These are phyloP conservation scores for Vigna reflexopilosa DNA, from an alignment of 306 rosid genomes.

Conservation along the genomic window DNA sequence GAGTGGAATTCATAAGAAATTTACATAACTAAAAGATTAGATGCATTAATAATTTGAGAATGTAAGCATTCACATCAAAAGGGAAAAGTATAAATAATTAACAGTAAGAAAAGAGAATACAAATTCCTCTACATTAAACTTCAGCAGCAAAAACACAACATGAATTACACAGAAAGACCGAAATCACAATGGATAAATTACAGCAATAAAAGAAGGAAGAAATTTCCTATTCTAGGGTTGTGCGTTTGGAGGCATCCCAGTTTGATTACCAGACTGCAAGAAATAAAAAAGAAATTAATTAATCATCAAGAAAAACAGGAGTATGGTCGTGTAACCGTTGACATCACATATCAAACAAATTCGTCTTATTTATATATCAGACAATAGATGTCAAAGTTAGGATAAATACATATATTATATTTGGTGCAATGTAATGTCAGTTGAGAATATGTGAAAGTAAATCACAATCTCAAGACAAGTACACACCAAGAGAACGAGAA, in stretches of 20 bases:
- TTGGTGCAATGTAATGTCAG: background rate
- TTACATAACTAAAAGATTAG: too few species aligned
- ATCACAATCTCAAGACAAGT: background rate
- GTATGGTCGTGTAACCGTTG: background rate
- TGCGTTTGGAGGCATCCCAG: slow-evolving; percentile 77
- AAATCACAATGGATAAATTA: slow-evolving; percentile 26
- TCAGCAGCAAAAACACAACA: slow-evolving; percentile 24
- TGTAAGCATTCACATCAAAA: background rate
- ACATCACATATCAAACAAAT: background rate
- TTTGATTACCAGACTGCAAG: slow-evolving; percentile 75
- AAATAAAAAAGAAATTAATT: slow-evolving; percentile 10
- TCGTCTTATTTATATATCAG: background rate
- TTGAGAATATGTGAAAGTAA: background rate
- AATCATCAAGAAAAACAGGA: slow-evolving; percentile 22
- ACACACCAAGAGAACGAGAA: background rate
- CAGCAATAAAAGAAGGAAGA: slow-evolving; percentile 26
- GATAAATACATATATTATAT: background rate
- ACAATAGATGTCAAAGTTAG: too few species aligned
- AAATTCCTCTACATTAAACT: slow-evolving; percentile 15
- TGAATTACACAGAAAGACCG: background rate
- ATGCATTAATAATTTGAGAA: too few species aligned
- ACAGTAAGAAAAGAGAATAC: slow-evolving; percentile 6
- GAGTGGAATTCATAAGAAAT: too few species aligned
- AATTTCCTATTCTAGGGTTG: slow-evolving; percentile 55
- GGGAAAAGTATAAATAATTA: slow-evolving; percentile 13